Conservation (phyloP, 2,329 filamentous ascomycete species). For the Talaromyces verruculosus region DNA sequence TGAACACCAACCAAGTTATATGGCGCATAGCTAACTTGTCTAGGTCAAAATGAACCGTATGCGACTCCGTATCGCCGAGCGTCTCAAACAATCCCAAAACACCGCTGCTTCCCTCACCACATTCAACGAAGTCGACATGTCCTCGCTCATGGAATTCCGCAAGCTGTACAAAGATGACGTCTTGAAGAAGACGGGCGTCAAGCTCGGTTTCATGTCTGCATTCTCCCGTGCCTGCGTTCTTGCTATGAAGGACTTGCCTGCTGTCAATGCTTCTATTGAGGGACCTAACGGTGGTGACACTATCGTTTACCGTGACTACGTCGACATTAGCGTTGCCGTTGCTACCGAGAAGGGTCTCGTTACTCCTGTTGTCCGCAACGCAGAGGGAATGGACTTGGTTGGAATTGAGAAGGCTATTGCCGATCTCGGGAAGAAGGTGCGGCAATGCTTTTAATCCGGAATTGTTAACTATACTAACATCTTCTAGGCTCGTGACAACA, state of each 20-base stretch:
- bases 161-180: conserved; percentile 97
- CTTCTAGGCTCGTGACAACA: conserved; percentile 80
- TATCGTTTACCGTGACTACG: conserved; percentile 97
- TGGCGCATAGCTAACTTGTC: conserved; percentile 10
- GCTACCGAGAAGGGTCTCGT: conserved; percentile 97
- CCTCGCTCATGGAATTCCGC: conserved; percentile 92
- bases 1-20: conserved; percentile 24
- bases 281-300: conserved; percentile 93
- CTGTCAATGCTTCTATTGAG: conserved; percentile 95
- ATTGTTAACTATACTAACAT: conserved; percentile 21
- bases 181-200: conserved; percentile 92
- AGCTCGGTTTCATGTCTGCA: conserved; percentile 99
- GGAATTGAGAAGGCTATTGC: conserved; percentile 88
- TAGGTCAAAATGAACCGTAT: conserved; percentile 99
- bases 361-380: conserved; percentile 92
- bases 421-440: conserved; percentile 90
- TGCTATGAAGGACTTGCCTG: conserved; percentile 92
- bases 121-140: conserved; percentile 99
- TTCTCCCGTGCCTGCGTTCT: conserved; percentile 88
- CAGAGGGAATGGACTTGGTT: conserved; percentile 82
- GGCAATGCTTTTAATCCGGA: not conserved
- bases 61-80: conserved; percentile 94
- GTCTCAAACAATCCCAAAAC: conserved; percentile 98
- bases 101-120: conserved; percentile 95
- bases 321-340: conserved; percentile 95